Evolutionary conservation across 2,329 filamentous ascomycete genomes (phyloP).

Genomic region (Ophiostoma novo-ulmi): DNA sequence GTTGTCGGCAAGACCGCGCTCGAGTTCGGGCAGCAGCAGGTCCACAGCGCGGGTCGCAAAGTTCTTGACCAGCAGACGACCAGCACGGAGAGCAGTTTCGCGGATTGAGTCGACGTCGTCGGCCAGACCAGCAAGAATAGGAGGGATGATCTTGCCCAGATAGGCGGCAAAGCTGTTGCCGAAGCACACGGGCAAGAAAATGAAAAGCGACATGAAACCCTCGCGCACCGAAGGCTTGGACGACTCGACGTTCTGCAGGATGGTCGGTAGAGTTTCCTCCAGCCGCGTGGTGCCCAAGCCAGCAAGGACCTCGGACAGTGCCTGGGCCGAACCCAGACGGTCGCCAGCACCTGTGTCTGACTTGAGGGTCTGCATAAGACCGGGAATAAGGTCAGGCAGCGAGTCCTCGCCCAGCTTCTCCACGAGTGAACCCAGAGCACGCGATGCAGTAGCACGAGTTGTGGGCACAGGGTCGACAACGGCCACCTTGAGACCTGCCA

Average conservation of each 20-base stretch:
- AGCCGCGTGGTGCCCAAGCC: slow-evolving; percentile 86
- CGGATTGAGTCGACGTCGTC: slow-evolving; percentile 96
- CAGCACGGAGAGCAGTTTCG: slow-evolving; percentile 91
- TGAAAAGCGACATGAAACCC: slow-evolving; percentile 99
- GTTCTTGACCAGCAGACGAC: slow-evolving; percentile 93
- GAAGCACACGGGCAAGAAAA: slow-evolving; percentile 97
- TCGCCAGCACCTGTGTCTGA: slow-evolving; percentile 96
- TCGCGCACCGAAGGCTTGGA: slow-evolving; percentile 86
- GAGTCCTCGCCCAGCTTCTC: slow-evolving; percentile 98
- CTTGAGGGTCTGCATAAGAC: slow-evolving; percentile 95
- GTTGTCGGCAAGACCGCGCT: slow-evolving; percentile 94
- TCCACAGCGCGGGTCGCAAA: slow-evolving; percentile 95
- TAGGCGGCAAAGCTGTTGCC: slow-evolving; percentile 98
- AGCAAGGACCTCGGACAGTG: slow-evolving; percentile 90
- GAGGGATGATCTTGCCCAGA: slow-evolving; percentile 88
- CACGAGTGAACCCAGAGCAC: slow-evolving; percentile 90
- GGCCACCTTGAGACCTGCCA: slow-evolving; percentile 81
- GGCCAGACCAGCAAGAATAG: slow-evolving; percentile 87
- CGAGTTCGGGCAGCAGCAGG: slow-evolving; percentile 85
- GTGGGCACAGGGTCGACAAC: slow-evolving; percentile 94
- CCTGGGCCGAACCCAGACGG: slow-evolving; percentile 90
- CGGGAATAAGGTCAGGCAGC: slow-evolving; percentile 92
- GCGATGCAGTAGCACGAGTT: slow-evolving; percentile 91
- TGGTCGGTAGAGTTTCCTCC: slow-evolving; percentile 93
- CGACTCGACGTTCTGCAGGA: slow-evolving; percentile 91